phyloP scores from a whole-genome alignment of 1,284 basidiomycete species.

The Ceratobasidium sp. region DNA sequence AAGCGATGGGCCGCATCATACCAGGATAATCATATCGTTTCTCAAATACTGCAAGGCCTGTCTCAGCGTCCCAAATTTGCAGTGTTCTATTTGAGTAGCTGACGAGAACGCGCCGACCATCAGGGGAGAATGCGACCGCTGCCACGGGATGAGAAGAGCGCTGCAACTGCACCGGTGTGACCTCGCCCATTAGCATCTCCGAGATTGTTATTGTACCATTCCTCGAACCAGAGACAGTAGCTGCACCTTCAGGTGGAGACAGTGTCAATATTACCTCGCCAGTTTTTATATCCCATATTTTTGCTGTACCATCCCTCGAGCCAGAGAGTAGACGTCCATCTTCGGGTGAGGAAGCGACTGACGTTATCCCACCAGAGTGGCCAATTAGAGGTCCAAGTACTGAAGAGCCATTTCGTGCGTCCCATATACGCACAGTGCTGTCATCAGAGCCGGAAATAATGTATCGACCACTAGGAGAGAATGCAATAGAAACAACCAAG shows the following conservation, averaged over 20 bases:
- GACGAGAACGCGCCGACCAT: constrained; percentile 23
- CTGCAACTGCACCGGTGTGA: too few relatives aligned
- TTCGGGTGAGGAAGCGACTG: constrained; percentile 24
- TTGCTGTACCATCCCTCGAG: constrained; percentile 14
- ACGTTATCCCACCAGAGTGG: constrained; percentile 10
- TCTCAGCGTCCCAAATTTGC: constrained; percentile 25
- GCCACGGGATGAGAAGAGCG: constrained; percentile 23
- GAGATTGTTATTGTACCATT: too few relatives aligned
- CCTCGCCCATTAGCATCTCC: too few relatives aligned
- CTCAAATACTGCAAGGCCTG: neutral
- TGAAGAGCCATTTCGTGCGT: constrained; percentile 26
- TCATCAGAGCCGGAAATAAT: constrained; percentile 39
- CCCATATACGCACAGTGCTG: constrained; percentile 25
- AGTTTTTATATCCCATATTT: constrained; percentile 9
- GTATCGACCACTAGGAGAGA: constrained; percentile 57
- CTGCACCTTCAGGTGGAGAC: too few relatives aligned
- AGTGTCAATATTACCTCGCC: neutral
- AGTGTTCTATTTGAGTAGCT: constrained; percentile 31
- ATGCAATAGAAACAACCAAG: constrained; percentile 57
- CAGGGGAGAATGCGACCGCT: constrained; percentile 31
- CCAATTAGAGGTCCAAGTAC: constrained; percentile 19
- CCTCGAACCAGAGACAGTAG: too few relatives aligned
- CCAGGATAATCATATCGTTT: neutral
- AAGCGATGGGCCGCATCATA: too few relatives aligned
- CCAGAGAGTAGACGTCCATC: constrained; percentile 15